These are phyloP conservation scores for Royoungia palumana DNA, from an alignment of 768 basidiomycete species.

Conservation along the genomic window DNA sequence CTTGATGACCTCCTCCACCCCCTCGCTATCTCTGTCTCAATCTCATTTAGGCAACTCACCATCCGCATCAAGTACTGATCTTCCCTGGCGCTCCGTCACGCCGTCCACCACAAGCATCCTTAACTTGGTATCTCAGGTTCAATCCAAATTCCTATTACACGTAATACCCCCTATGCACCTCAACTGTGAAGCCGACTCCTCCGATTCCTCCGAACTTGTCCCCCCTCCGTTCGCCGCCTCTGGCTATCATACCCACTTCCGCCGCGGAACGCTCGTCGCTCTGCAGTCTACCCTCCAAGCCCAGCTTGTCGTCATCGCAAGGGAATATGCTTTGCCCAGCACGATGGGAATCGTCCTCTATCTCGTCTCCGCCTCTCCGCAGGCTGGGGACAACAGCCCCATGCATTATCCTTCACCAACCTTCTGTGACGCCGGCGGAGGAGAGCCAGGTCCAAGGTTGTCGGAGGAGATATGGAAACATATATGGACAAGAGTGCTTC, in stretches of 20 bases:
- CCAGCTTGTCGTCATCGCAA: constrained; percentile 84
- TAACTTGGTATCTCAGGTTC: constrained; percentile 35
- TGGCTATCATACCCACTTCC: constrained; percentile 77
- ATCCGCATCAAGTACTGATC: constrained; percentile 28
- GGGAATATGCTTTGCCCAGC: constrained; percentile 89
- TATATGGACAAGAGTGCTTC: constrained; percentile 74
- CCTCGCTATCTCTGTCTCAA: constrained; percentile 10
- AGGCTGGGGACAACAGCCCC: constrained; percentile 13
- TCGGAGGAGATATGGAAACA: constrained; percentile 87
- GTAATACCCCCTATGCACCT: constrained; percentile 76
- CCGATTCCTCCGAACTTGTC: constrained; percentile 42
- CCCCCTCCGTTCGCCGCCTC: constrained; percentile 58
- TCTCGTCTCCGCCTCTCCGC: constrained; percentile 49
- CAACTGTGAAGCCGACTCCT: constrained; percentile 55
- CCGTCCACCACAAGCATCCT: constrained; percentile 43
- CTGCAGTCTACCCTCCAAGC: constrained; percentile 79
- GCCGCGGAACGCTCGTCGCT: constrained; percentile 83
- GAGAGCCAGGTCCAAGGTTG: constrained; percentile 73
- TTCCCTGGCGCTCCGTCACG: constrained; percentile 48
- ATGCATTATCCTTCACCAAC: constrained; percentile 16
- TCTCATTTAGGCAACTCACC: constrained; percentile 14
- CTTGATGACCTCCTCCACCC: constrained; percentile 31
- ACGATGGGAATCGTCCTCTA: constrained; percentile 82
- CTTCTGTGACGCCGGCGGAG: constrained; percentile 33
- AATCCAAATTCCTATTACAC: constrained; percentile 75